phyloP scores from a whole-genome alignment of 768 basidiomycete species.

The Lactarius indigo region DNA sequence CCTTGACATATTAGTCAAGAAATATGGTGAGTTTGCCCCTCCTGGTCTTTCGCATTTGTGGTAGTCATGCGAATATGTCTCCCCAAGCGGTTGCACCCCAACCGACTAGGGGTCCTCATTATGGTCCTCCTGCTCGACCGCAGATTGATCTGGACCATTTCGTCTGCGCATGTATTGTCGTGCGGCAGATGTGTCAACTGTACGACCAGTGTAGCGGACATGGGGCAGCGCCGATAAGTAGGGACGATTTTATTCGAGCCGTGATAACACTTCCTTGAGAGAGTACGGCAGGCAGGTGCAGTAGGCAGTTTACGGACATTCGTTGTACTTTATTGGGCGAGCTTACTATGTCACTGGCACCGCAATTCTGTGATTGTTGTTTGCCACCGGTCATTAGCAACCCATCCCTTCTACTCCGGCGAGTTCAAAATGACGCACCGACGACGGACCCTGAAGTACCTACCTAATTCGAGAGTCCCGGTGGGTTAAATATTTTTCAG shows the following conservation, averaged over 20 bases:
- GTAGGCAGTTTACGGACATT: not conserved
- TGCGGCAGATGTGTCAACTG: conserved; percentile 3
- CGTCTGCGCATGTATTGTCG: conserved; percentile 10
- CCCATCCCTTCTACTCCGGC: not conserved
- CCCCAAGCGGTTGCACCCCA: not conserved
- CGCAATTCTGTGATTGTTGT: not conserved
- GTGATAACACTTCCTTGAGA: conserved; percentile 16
- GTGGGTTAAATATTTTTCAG: not conserved
- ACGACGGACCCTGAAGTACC: too few species aligned
- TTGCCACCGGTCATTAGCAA: not conserved
- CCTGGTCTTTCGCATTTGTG: not conserved
- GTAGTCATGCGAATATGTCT: not conserved
- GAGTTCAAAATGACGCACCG: too few species aligned
- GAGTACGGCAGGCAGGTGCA: too few species aligned
- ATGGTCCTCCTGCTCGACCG: not conserved
- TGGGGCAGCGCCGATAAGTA: not conserved
- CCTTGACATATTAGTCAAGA: conserved; percentile 10
- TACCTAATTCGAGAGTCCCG: not conserved
- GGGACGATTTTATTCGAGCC: conserved; percentile 9
- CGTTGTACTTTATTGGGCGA: not conserved
- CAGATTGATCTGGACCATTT: conserved; percentile 11
- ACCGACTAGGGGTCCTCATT: not conserved
- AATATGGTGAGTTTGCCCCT: conserved; percentile 6
- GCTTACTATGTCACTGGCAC: too few species aligned
- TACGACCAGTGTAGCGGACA: not conserved